phyloP scores from a whole-genome alignment of 2,329 filamentous ascomycete species.

The Aspergillus sp. region DNA sequence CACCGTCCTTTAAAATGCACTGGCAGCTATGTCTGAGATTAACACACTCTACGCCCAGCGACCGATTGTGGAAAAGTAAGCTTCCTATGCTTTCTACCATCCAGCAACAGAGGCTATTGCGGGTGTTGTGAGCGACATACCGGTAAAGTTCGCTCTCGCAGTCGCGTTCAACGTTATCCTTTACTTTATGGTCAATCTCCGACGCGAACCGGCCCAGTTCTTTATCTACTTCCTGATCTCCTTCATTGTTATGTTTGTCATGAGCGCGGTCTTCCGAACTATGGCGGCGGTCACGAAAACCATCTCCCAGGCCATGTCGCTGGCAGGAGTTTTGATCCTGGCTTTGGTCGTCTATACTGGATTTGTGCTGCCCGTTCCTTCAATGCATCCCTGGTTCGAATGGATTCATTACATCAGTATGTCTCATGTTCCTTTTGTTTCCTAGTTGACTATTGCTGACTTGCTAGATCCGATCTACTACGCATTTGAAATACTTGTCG shows the following conservation, averaged over 20 bases:
- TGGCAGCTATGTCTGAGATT: constrained; percentile 68
- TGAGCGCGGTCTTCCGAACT: constrained; percentile 81
- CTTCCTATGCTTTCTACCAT: constrained; percentile 24
- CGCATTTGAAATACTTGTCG: constrained; percentile 76
- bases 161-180: constrained; percentile 74
- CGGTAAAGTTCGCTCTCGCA: constrained; percentile 72
- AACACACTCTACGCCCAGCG: constrained; percentile 22
- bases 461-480: constrained; percentile 69
- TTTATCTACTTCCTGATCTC: constrained; percentile 81
- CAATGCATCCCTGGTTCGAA: constrained; percentile 75
- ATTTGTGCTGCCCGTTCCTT: constrained; percentile 38
- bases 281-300: constrained; percentile 73
- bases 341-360: constrained; percentile 48
- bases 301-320: constrained; percentile 56
- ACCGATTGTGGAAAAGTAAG: constrained; percentile 24
- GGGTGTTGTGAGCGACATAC: constrained; percentile 47
- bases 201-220: constrained; percentile 71
- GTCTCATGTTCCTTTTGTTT: not conserved
- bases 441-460: not conserved
- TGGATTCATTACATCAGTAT: constrained; percentile 77
- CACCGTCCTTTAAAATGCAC: constrained; percentile 79
- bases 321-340: constrained; percentile 49
- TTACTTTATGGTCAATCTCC: constrained; percentile 83
- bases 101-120: constrained; percentile 15
- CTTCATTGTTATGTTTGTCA: constrained; percentile 69